Base-by-base conservation (phyloP, 768 basidiomycete genomes). In the Stropharia rugosoannulata region DNA sequence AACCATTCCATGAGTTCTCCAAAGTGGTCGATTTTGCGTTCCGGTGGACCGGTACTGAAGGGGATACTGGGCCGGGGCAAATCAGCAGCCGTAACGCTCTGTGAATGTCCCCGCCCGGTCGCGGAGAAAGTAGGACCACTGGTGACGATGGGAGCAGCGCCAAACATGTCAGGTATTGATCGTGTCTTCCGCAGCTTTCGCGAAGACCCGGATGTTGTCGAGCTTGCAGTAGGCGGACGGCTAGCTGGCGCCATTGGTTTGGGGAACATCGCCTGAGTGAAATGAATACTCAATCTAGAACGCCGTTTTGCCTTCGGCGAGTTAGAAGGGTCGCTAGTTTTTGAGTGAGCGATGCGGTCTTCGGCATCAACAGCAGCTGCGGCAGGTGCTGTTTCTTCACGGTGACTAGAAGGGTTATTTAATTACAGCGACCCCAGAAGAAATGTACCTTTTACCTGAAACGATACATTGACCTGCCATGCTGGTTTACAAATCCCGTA, bases 401-500 rank as follows among this genome's bases (percentile, higher is more conserved):
- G 84, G 53, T 77, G 80, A 53, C 87, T 89, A 55, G 46, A 62
- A 46, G 42, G 40, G 35, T 50, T 32, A 46, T 50, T 44, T 52
- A 39, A 45, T 15, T 19, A 27, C 12, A 48, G 10, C 42, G 40
- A 40, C 40, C 22, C 22, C 35, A 51, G 56, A 25, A 50, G 35
- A 43, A 39, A 47, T 38, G 25, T 16, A 57, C 40, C 29, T 80
- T 86, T 69, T 57, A 91, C 90, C 89, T 85, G 43, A 94, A 80
- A 47, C 91, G 86, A 71, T 77, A 92, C 78, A 89, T 83, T 66
- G 80, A 78, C 63, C 84, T 85, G 51, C 91, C 91, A 70, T 89
- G 84, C 66, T 91, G 89, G 66, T 90, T 92, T 46, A 88, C 80
- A 63, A 89, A 85, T 7, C 86, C 85, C n/a, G 90, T 92, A 62